Conservation (phyloP, 192 early-diverging fungal genomes). For the Coemansia sp. region DNA sequence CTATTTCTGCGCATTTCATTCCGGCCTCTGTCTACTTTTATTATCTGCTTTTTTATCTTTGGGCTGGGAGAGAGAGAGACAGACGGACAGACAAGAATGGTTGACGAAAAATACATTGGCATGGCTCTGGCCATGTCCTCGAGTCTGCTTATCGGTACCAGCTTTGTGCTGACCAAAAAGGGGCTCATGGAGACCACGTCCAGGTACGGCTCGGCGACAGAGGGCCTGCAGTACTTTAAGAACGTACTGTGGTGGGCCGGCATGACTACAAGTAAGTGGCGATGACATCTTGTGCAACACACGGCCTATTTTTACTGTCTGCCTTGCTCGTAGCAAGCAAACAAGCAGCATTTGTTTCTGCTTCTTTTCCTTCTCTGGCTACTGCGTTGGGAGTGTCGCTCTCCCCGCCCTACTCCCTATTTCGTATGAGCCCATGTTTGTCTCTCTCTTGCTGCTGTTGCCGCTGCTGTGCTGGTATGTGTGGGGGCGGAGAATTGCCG, state of each 20-base stretch:
- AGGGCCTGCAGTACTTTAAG: constrained; percentile 75
- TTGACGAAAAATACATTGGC: constrained; percentile 79
- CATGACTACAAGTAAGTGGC: constrained; percentile 59
- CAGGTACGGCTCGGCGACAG: constrained; percentile 66
- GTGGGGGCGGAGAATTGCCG: not conserved
- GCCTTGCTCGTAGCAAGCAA: not conserved
- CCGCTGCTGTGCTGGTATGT: not conserved
- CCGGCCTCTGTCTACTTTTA: not conserved
- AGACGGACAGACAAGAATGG: constrained; percentile 42
- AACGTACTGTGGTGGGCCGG: constrained; percentile 91
- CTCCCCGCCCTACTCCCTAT: not conserved
- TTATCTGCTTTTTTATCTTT: not conserved
- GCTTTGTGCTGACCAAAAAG: constrained; percentile 92
- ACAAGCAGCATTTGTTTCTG: not conserved
- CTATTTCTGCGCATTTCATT: not conserved
- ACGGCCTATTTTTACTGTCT: not conserved
- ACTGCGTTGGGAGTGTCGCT: not conserved
- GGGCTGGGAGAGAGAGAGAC: constrained; percentile 2
- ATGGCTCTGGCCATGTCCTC: constrained; percentile 86
- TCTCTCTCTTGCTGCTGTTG: not conserved
- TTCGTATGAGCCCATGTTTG: not conserved
- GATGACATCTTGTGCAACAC: constrained; percentile 18
- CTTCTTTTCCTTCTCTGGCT: not conserved
- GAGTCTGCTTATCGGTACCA: constrained; percentile 83
- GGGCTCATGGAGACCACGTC: constrained; percentile 79